These are phyloP conservation scores for Candida adriatica DNA, from an alignment of 805 yeast genomes.

Conservation along the genomic window DNA sequence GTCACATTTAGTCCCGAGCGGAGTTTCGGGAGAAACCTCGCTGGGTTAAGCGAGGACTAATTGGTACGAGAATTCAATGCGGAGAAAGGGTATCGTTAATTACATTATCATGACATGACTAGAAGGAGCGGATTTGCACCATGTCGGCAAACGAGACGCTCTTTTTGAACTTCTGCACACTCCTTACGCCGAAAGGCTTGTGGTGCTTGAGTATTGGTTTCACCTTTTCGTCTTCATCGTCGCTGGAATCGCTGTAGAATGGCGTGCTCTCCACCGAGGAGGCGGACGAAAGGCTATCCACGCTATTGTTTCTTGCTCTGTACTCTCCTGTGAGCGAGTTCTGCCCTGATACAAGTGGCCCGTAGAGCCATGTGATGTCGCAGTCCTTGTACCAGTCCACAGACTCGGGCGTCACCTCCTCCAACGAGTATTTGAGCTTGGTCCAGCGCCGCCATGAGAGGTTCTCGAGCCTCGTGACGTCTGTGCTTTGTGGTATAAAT, in stretches of 20 bases:
- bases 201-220: conserved; percentile 19
- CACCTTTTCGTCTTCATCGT: conserved; percentile 10
- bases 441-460: conserved; percentile 97
- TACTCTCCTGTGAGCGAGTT: background rate
- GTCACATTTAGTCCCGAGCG: too few relatives aligned
- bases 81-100: too few relatives aligned
- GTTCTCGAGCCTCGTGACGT: conserved; percentile 53
- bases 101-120: too few relatives aligned
- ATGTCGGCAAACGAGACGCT: conserved; percentile 23
- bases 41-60: too few relatives aligned
- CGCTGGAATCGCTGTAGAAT: conserved; percentile 10
- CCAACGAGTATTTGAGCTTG: conserved; percentile 56
- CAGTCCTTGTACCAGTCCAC: conserved; percentile 93
- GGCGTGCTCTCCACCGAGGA: conserved; percentile 9
- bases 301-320: conserved; percentile 3
- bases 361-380: conserved; percentile 94
- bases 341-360: conserved; percentile 44
- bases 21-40: too few relatives aligned
- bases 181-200: conserved; percentile 4
- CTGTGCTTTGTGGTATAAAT: conserved; percentile 29
- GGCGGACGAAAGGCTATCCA: conserved; percentile 7
- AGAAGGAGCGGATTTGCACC: conserved; percentile 24
- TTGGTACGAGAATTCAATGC: too few relatives aligned
- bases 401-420: conserved; percentile 66
- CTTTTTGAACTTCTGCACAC: conserved; percentile 9